A percentile compares a stretch with the other conserved stretches of the same genome.
These are phyloP conservation scores for Laetiporus sulphureus DNA, from an alignment of 1,284 basidiomycete species.

Conservation along the genomic window DNA sequence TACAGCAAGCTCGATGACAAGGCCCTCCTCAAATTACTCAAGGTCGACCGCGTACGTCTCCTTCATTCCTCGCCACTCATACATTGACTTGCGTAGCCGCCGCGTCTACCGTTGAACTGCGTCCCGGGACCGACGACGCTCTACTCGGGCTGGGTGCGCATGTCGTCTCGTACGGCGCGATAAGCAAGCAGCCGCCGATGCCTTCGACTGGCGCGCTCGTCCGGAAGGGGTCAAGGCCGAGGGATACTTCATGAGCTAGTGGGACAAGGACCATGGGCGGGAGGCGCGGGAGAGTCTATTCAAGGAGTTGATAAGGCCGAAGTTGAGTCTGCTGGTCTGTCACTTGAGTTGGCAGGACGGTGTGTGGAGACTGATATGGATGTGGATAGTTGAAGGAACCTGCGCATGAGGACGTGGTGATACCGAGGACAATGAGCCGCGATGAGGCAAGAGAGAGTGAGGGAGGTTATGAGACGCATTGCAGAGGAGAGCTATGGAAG, in stretches of 20 bases:
- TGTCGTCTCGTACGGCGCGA: slow-evolving; percentile 82
- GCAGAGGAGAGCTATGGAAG: slow-evolving; percentile 54
- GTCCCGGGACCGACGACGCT: slow-evolving; percentile 68
- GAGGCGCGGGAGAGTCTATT: slow-evolving; percentile 42
- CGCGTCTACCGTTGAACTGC: slow-evolving; percentile 73
- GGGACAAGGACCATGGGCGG: slow-evolving; percentile 47
- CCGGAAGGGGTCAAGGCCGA: slow-evolving; percentile 70
- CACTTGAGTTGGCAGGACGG: no score
- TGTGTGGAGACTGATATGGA: no score
- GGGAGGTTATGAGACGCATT: slow-evolving; percentile 41
- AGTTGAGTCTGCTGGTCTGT: slow-evolving; percentile 38
- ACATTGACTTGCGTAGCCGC: slow-evolving; percentile 29
- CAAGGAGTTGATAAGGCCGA: slow-evolving; percentile 42
- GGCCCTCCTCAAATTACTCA: slow-evolving; percentile 51
- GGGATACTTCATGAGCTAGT: slow-evolving; percentile 74
- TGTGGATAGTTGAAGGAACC: slow-evolving; percentile 56
- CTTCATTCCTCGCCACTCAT: background rate
- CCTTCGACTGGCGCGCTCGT: slow-evolving; percentile 76
- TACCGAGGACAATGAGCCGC: slow-evolving; percentile 44
- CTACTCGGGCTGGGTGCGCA: slow-evolving; percentile 60
- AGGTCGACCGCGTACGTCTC: slow-evolving; percentile 40
- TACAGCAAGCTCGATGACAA: slow-evolving; percentile 66
- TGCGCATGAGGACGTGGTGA: slow-evolving; percentile 56
- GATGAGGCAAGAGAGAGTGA: slow-evolving; percentile 44
- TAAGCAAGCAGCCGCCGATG: slow-evolving; percentile 76